Conservation (phyloP, 1,284 basidiomycete genomes). For the Moesziomyces sp. region DNA sequence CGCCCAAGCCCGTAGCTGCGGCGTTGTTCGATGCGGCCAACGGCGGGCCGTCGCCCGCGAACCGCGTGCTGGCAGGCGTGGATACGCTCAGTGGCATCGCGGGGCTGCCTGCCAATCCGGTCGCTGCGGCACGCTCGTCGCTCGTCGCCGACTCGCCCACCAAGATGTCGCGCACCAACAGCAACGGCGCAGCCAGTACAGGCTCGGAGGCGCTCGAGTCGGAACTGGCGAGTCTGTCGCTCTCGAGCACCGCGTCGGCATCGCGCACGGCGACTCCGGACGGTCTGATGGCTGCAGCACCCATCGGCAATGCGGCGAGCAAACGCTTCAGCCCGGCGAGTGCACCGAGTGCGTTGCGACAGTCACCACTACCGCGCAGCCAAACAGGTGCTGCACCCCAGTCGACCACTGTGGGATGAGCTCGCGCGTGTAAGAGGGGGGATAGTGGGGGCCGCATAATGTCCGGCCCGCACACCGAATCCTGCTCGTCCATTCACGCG, state of each 20-base stretch:
- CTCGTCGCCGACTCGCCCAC: conserved; percentile 19
- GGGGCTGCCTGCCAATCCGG: conserved; percentile 43
- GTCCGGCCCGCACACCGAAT: neutral
- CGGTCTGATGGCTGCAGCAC: conserved; percentile 11
- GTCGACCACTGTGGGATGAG: neutral
- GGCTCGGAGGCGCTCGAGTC: conserved; percentile 16
- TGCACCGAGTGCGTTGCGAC: conserved; percentile 1
- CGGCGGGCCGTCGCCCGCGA: conserved; percentile 60
- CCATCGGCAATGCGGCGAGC: conserved; percentile 12
- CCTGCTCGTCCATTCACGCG: neutral
- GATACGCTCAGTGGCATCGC: conserved; percentile 48
- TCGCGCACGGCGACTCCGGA: neutral
- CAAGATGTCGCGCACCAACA: conserved; percentile 37
- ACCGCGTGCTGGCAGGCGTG: conserved; percentile 46
- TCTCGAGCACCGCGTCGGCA: conserved; percentile 2
- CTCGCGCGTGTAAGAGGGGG: too few relatives aligned
- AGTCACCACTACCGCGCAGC: conserved; percentile 2
- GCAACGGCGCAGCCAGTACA: conserved; percentile 2
- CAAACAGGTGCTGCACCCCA: neutral
- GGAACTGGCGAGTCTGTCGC: conserved; percentile 18
- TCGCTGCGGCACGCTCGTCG: conserved; percentile 27
- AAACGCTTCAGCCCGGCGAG: conserved; percentile 8
- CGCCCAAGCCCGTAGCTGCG: conserved; percentile 60
- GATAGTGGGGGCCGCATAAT: neutral
- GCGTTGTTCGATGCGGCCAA: conserved; percentile 63